phyloP scores from a whole-genome alignment of 2,329 filamentous ascomycete species.

The Aureobasidium sp. region DNA sequence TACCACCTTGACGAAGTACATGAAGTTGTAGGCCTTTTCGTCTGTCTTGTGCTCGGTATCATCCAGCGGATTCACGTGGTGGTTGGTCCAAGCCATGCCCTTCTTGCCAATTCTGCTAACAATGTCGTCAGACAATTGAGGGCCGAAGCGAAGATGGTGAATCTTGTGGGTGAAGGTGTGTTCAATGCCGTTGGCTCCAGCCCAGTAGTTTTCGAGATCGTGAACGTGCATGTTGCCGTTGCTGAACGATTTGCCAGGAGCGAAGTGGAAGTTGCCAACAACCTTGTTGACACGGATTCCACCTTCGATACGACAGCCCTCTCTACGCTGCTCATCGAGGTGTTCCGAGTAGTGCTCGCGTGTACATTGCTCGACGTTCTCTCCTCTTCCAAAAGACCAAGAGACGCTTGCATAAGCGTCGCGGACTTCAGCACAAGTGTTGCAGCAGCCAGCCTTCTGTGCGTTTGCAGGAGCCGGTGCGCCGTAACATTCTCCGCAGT shows the following conservation, averaged over 20 bases:
- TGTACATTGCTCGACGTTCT: constrained; percentile 89
- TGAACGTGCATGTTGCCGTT: constrained; percentile 97
- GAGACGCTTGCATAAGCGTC: constrained; percentile 83
- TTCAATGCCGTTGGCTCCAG: constrained; percentile 55
- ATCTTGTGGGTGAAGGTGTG: constrained; percentile 88
- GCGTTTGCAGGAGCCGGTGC: constrained; percentile 64
- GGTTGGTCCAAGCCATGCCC: constrained; percentile 65
- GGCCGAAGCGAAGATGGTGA: constrained; percentile 86
- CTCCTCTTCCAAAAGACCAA: constrained; percentile 91
- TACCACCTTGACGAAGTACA: constrained; percentile 99
- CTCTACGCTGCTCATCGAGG: constrained; percentile 76
- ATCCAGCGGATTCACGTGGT: constrained; percentile 89
- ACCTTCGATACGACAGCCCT: constrained; percentile 92
- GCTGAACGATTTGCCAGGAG: constrained; percentile 90
- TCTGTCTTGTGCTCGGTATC: constrained; percentile 64
- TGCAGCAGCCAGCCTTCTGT: constrained; percentile 82
- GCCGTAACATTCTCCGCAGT: constrained; percentile 92
- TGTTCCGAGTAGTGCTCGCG: constrained; percentile 89
- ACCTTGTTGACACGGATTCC: constrained; percentile 95
- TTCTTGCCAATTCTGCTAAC: constrained; percentile 53
- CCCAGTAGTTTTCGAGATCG: constrained; percentile 92
- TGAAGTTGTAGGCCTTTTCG: constrained; percentile 86
- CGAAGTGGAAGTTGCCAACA: constrained; percentile 96
- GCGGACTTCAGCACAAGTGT: constrained; percentile 92
- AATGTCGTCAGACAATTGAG: constrained; percentile 71